Base-by-base conservation (phyloP, 306 rosid genomes). In the Notholithocarpus densiflorus region DNA sequence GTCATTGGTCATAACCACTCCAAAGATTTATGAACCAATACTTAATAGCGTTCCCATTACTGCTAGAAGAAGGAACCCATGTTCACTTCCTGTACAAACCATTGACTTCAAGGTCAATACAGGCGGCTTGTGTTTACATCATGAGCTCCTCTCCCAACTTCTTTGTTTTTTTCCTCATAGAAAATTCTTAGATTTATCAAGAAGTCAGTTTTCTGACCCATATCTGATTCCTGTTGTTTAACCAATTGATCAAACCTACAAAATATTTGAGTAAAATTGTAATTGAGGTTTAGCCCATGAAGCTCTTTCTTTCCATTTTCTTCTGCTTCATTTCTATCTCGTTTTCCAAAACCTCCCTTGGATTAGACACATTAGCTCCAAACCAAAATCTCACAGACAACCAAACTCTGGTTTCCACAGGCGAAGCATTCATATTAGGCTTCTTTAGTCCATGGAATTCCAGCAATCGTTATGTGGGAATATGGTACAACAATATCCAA, bases 401-500 rank as follows among this genome's bases (percentile, higher is more conserved):
- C 43, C 68, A 73, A 73, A 73, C 83, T 53, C 83, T 80, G 4
- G 12, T 73, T 61, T 80, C 83, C 15, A 19, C 65, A 15, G 78
- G 69, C 14, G 19, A 32, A 72, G 14, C 26, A 23, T 79, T 79
- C 68, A 72, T 72, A 31, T 72, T 79, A 31, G 82, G 82, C 26
- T 79, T 79, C 82, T 79, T 80, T 52, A 80, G 71, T 55, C 79
- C 70, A 0, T 31, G 17, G 31, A 74, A 80, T 40, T 74, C 71
- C 17, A 56, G 2, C 17, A 73, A 66, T 27, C 83, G 83, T 56
- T 80, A 54, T 26, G 21, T 74, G 2, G 83, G 83, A 74, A 74
- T 80, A 53, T 74, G 79, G 79, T 66, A n/a, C 75, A 80, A 74
- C 37, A 80, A 73, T 2, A 27, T 73, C 9, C 59, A 26, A 7